Base-by-base conservation (phyloP, 1,139 yeast genomes). In the Pichia sp. region DNA sequence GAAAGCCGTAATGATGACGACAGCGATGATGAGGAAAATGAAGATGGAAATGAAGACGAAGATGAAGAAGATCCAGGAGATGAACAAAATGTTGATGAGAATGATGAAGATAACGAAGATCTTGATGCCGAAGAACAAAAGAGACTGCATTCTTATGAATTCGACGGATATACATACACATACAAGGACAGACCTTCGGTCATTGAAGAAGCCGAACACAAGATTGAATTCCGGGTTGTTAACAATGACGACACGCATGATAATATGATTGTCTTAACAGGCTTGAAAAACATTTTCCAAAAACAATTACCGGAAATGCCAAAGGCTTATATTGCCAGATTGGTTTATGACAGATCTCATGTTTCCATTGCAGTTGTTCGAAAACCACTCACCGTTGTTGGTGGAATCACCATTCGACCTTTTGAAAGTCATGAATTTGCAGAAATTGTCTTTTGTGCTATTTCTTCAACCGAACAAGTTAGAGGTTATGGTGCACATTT, bases 301-400 rank as follows among this genome's bases (percentile, higher is more conserved):
- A 91, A 91, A 61, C 99, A 93, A 67, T 75, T 93, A 56, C 99
- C 99, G 4, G 93, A 93, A 66, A 93, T 93, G 99, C 99, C 99
- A 31, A 79, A 94, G 53, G 98, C 94, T 63, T 93, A 94, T 67
- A 93, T 93, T 62, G 90, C 97, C 3, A 72, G 99, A 56, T 75
- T 93, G 57, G 99, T 93, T 4, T 93, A 90, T 63, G 99, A 94
- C 66, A 72, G 97, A 56, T 85, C 94, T 34, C 99, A 93, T 69
- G 72, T 94, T 39, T 90, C 97, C 0, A 89, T 93, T 79, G 99
- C 99, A 1, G 96, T 94, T 46, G 93, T 93, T 18, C 75, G 96
- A 52, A 88, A 87, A 58, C 97, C 97, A 12, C 68, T 93, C 56
- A 88, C 96, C 0, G 99, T 93, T 27, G 98, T 93, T 2, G 99